Base-by-base conservation (phyloP, 139 green algal species). In the Chlamydomonas asymmetrica region DNA sequence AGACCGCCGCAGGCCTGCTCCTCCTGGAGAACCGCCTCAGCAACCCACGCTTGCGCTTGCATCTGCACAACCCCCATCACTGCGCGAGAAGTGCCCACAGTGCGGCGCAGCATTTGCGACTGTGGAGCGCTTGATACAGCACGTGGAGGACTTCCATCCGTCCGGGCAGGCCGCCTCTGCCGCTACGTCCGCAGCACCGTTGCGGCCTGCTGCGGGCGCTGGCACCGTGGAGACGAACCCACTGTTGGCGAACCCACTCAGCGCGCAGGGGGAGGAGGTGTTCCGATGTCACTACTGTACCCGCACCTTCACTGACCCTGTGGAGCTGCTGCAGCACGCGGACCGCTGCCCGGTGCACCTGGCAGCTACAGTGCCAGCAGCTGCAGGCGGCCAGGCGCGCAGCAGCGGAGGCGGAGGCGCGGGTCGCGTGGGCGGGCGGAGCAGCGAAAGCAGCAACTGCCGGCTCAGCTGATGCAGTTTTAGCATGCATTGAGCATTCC, bases 71-170 rank as follows among this genome's bases (percentile, higher is more conserved):
- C 40, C 56, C 61, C 45, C 48, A 70, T 52, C n/a, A n/a, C 31
- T 48, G 2, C 61, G 61, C 0, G 86, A 91, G 78, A 16, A 57
- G 4, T 91, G 86, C 76, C 86, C 76, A 31, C 73, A 84, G 61
- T 91, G 86, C 48, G 78, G 80, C 22, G 75, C 57, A 0, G 35
- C 54, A 29, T 88, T 91, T 35, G 63, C 49, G 16, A 81, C 60
- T 4, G 73, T 91, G 65, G 63, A 78, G 66, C 62, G 79, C 61
- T 75, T 91, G 7, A 87, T 91, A 16, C 67, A 76, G 38, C 86
- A 91, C 25, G 81, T 76, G 4, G 80, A 85, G 34, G 56, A 63
- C 5, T 80, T 64, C 20, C 79, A 89, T 25, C 60, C 56, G 7
- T 35, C 66, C 7, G 25, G 34, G 29, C 52, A 22, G 5, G 29